Evolutionary conservation across 192 early-diverging fungal species (phyloP).

Genomic region (Coemansia sp.): DNA sequence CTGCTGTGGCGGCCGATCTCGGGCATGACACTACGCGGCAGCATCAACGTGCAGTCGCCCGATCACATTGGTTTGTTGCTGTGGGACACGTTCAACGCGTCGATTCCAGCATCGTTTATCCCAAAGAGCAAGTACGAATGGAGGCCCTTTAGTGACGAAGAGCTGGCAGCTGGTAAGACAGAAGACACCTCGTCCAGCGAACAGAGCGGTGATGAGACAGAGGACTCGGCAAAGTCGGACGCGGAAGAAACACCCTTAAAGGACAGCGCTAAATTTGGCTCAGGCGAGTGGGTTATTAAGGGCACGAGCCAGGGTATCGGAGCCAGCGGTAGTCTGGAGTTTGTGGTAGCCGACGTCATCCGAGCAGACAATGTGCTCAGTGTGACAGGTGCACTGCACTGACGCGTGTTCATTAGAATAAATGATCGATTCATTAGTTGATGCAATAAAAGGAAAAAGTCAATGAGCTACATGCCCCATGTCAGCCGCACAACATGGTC

Average conservation of each 20-base stretch:
- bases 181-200: background rate
- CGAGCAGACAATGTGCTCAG: constrained; percentile 80
- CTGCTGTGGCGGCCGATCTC: constrained; percentile 76
- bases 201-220: constrained; percentile 23
- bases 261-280: constrained; percentile 30
- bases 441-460: constrained; percentile 5
- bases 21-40: constrained; percentile 48
- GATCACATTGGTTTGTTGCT: constrained; percentile 93
- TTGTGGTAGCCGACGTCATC: constrained; percentile 72
- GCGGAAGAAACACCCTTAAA: constrained; percentile 3
- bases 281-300: constrained; percentile 72
- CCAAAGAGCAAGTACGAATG: constrained; percentile 72
- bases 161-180: constrained; percentile 25
- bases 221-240: constrained; percentile 9
- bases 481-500: constrained; percentile 89
- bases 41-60: constrained; percentile 87
- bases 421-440: background rate
- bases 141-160: constrained; percentile 55
- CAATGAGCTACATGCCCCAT: constrained; percentile 57
- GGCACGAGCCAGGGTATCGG: constrained; percentile 65
- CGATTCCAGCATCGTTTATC: constrained; percentile 81
- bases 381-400: constrained; percentile 69
- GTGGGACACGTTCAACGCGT: constrained; percentile 94
- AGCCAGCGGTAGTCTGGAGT: constrained; percentile 64
- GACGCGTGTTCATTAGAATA: constrained; percentile 4